Conservation (phyloP, 371 early-diverging fungal genomes). For the Mycotypha africana region DNA sequence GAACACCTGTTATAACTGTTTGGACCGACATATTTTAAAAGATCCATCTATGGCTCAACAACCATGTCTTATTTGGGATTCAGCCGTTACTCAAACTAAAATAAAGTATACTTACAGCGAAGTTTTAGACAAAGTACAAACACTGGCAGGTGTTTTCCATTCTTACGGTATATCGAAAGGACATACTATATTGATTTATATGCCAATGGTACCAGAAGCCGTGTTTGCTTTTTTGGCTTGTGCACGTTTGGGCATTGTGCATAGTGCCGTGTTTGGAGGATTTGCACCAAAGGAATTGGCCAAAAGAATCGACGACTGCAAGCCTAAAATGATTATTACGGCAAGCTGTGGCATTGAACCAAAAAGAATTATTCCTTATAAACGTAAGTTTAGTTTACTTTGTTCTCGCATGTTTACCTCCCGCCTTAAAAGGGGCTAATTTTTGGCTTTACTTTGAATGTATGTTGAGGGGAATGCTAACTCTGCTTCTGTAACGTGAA, state of each 20-base stretch:
- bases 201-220: slow-evolving; percentile 88
- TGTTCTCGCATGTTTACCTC: no score
- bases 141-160: slow-evolving; percentile 69
- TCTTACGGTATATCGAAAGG: slow-evolving; percentile 74
- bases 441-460: no score
- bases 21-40: slow-evolving; percentile 78
- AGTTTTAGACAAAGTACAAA: slow-evolving; percentile 66
- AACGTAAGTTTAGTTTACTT: slow-evolving; percentile 43
- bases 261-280: slow-evolving; percentile 75
- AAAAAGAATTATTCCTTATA: slow-evolving; percentile 57
- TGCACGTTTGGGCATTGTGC: slow-evolving; percentile 85
- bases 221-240: slow-evolving; percentile 87
- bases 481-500: no score
- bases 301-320: slow-evolving; percentile 75
- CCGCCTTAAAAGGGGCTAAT: no score
- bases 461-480: no score
- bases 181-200: slow-evolving; percentile 84
- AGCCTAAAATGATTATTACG: slow-evolving; percentile 68
- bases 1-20: slow-evolving; percentile 90
- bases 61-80: slow-evolving; percentile 76
- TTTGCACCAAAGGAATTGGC: slow-evolving; percentile 78
- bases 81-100: slow-evolving; percentile 57
- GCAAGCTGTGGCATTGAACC: slow-evolving; percentile 82
- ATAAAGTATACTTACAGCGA: slow-evolving; percentile 64
- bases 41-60: slow-evolving; percentile 17